A percentile compares a stretch with the other conserved stretches of the same genome.
Conservation (phyloP, 2,329 filamentous ascomycete genomes). For the Xylaria sp. region DNA sequence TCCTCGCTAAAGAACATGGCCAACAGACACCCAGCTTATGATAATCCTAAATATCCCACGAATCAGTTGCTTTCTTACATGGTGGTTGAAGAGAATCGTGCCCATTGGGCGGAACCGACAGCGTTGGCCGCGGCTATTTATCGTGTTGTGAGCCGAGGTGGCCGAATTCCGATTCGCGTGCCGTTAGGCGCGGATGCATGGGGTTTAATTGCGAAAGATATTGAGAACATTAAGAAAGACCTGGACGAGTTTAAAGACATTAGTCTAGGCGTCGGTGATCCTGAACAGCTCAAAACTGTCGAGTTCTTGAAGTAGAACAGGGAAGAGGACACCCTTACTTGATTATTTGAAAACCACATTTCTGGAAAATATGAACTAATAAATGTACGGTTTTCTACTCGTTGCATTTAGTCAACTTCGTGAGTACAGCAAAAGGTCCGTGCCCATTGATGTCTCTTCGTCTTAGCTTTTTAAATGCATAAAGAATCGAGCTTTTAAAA, state of each 20-base stretch:
- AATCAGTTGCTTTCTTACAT: slow-evolving; percentile 47
- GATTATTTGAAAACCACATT: too few species aligned
- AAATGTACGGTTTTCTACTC: too few species aligned
- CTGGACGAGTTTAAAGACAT: slow-evolving; percentile 51
- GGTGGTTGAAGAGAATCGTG: slow-evolving; percentile 39
- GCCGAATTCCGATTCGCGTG: slow-evolving; percentile 53
- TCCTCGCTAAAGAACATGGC: slow-evolving; percentile 46
- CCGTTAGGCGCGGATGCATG: slow-evolving; percentile 55
- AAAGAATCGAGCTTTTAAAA: too few species aligned
- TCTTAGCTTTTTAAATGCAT: too few species aligned
- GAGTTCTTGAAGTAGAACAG: too few species aligned
- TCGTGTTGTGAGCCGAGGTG: slow-evolving; percentile 48
- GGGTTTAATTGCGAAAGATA: slow-evolving; percentile 47
- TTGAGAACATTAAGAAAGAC: slow-evolving; percentile 46
- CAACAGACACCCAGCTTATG: slow-evolving; percentile 54
- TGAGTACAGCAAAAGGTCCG: too few species aligned
- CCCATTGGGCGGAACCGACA: slow-evolving; percentile 49
- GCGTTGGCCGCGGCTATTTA: slow-evolving; percentile 52
- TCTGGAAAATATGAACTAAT: too few species aligned
- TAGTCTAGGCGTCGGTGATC: slow-evolving; percentile 40
- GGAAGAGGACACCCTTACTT: too few species aligned
- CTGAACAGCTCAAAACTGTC: slow-evolving; percentile 21
- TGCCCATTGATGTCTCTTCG: too few species aligned
- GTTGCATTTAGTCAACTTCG: too few species aligned
- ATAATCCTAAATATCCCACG: slow-evolving; percentile 43